Evolutionary conservation across 2,329 filamentous ascomycete genomes (phyloP).

Genomic region (Colletotrichum liriopes): DNA sequence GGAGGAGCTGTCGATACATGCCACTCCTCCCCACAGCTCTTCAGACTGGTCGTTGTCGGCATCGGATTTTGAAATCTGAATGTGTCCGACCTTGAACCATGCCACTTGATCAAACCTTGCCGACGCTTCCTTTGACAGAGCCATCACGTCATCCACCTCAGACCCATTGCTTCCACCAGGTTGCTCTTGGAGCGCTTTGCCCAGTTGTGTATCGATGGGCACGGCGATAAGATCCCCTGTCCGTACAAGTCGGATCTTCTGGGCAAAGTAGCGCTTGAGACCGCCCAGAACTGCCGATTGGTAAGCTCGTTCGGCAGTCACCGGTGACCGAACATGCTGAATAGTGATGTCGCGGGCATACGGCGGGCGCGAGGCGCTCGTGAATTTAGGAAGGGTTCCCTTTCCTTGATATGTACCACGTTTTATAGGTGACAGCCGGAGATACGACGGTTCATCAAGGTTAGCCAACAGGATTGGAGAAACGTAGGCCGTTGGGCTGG

Average conservation of each 20-base stretch:
- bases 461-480: conserved; percentile 93
- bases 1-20: conserved; percentile 86
- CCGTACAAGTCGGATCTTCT: conserved; percentile 85
- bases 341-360: conserved; percentile 85
- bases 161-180: conserved; percentile 70
- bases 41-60: conserved; percentile 70
- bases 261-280: conserved; percentile 90
- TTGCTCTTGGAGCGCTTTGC: conserved; percentile 84
- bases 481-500: conserved; percentile 77
- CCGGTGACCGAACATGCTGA: conserved; percentile 88
- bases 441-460: conserved; percentile 82
- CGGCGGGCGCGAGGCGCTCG: conserved; percentile 69
- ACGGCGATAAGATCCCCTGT: conserved; percentile 91
- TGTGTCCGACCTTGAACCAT: conserved; percentile 93
- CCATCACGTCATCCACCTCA: conserved; percentile 80
- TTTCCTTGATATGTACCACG: conserved; percentile 65
- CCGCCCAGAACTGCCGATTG: conserved; percentile 90
- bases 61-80: conserved; percentile 70
- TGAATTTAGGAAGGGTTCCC: conserved; percentile 70
- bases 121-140: conserved; percentile 58
- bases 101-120: conserved; percentile 75
- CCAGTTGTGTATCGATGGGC: conserved; percentile 88
- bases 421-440: conserved; percentile 83
- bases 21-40: conserved; percentile 88
- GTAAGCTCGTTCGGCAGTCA: conserved; percentile 87